Base-by-base conservation (phyloP, 805 yeast genomes). In the Candida manassasensis region DNA sequence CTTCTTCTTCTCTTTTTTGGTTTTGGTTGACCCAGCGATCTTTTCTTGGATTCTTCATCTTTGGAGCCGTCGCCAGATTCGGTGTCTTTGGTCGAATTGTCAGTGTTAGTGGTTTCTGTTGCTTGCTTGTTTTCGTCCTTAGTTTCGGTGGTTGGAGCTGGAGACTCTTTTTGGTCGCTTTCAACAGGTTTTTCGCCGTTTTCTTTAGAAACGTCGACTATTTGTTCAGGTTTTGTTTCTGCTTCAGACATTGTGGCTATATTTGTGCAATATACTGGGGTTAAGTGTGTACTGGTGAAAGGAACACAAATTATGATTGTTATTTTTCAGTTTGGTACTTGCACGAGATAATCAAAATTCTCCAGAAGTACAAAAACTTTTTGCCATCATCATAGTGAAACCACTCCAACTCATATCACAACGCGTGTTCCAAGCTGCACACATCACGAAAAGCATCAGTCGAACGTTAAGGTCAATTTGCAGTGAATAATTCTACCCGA, bases 1-100 rank as follows among this genome's bases (percentile, higher is more conserved):
- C 86, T 64, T 65, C 80, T 69, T 58, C 73, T 62, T 61, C 72
- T 70, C 62, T 71, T 72, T 59, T 66, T 63, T 4, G 6, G 25
- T 14, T 30, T 56, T 53, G 59, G 50, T 37, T 47, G 53, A 7
- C 50, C 45, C 44, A 34, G 38, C 12, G 27, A 24, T 24, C 27
- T 24, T 14, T 24, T 24, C 12, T 13, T 39, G 5, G 50, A 21
- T 4, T 37, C 38, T 8, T n/a, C 7, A 21, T 21, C 22, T 7
- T 8, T 7, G 9, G 21, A 21, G 15, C 19, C 34, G 13, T 34
- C 38, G 27, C 32, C 41, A 12, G 27, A 32, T 27, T 41, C 45
- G 30, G 26, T 9, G 6, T 6, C 33, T 30, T 30, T 12, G 14
- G 5, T n/a, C n/a, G n/a, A n/a, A n/a, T n/a, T n/a, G n/a, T n/a